Base-by-base conservation (phyloP, 768 basidiomycete species). In the Termitomyces sp. region DNA sequence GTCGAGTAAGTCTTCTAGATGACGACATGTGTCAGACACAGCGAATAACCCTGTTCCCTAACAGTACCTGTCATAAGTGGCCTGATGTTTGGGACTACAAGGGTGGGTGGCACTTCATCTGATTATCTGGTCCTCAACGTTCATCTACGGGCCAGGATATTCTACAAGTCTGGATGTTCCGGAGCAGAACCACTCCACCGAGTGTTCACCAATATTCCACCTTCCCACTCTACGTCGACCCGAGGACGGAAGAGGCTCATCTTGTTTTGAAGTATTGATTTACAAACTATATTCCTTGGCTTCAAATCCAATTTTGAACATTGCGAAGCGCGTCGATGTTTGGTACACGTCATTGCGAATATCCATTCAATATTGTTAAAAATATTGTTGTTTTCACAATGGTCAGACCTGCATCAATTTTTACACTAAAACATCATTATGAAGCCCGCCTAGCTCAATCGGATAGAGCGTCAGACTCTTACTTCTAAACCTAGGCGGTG, bases 381-480 rank as follows among this genome's bases (percentile, higher is more conserved):
- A n/a, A n/a, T n/a, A n/a, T n/a, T n/a, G n/a, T n/a, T n/a, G n/a
- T n/a, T n/a, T n/a, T n/a, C n/a, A n/a, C n/a, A n/a, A n/a, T n/a
- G n/a, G n/a, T n/a, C n/a, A n/a, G n/a, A n/a, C n/a, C n/a, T n/a
- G n/a, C n/a, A n/a, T n/a, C n/a, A n/a, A n/a, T n/a, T n/a, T n/a
- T n/a, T n/a, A n/a, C n/a, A n/a, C n/a, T n/a, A n/a, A n/a, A n/a
- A n/a, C n/a, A n/a, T n/a, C n/a, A n/a, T n/a, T n/a, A n/a, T n/a
- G n/a, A n/a, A 4, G 77, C 78, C 78, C 75, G 78, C 77, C 79
- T 80, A 79, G 79, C 79, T 80, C 79, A 80, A 80, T 80, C 76
- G 79, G 79, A 75, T 78, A 80, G 79, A 80, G 79, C 79, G 79
- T 80, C 78, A 79, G 78, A 80, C 79, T 80, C 70, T 78, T 78